Evolutionary conservation across 805 yeast species (phyloP), one percentile per base, ranked within the genome.

Genomic region (Saccharomyces mikatae): DNA sequence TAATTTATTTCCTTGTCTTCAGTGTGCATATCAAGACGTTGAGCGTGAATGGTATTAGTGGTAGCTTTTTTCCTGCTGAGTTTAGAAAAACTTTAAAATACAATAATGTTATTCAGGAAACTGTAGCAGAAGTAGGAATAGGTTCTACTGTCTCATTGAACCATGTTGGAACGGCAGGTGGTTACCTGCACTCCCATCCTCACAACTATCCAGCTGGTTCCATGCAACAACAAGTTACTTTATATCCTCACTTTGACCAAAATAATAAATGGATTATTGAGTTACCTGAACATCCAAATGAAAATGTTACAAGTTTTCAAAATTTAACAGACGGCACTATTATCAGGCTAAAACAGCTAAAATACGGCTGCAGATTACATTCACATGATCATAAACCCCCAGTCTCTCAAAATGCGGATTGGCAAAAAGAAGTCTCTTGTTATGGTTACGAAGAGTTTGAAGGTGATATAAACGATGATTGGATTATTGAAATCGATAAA

Each of bases 381-480:
- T 83, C 94, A n/a, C 96, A 87, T 67, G 94, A 87, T 66, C 85
- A 86, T 61, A 85, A 87, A 71, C 83, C 92, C 27, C 88, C 92
- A n/a, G 89, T 86, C 24, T 75, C 85, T 56, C 86, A 81, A 66
- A 71, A 71, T 51, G 60, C 68, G 52, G 95, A 87, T 63, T 87
- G 94, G 94, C 91, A 86, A 74, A 86, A 86, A 70, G 96, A 87
- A 74, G 88, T 78, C 24, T 79, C 89, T 6, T 77, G 85, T 71
- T 87, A 87, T 66, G 96, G 96, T 28, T 85, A 66, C 62, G 84
- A 82, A 52, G 89, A 87, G 13, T 87, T 87, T 62, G 80, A 63
- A 26, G 96, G 95, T 71, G 95, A 87, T 72, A 86, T 90, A 55
- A 87, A 87, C 68, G 96, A 87, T 71, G 92, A 87, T 67, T 87